Evolutionary conservation across 768 basidiomycete genomes (phyloP).

Genomic region (Dioszegia hungarica): DNA sequence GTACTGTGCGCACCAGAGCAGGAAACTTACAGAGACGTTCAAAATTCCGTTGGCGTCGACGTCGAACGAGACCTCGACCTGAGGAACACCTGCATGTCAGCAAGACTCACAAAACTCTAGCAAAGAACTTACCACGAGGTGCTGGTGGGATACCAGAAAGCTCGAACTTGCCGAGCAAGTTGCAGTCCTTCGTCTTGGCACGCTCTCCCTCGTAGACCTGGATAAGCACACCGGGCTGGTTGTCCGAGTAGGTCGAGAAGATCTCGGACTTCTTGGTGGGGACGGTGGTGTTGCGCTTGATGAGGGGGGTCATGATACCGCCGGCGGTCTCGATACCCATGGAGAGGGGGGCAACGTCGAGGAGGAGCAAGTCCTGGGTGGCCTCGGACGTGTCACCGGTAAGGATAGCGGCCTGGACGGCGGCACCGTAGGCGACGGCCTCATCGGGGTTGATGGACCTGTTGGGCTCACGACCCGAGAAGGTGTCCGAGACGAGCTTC

Average conservation of each 20-base stretch:
- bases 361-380: conserved; percentile 83
- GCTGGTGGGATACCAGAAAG: conserved; percentile 54
- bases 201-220: conserved; percentile 98
- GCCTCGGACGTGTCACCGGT: conserved; percentile 92
- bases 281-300: conserved; percentile 92
- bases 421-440: conserved; percentile 97
- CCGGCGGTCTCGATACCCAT: conserved; percentile 99
- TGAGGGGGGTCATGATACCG: conserved; percentile 96
- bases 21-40: conserved; percentile 38
- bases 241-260: conserved; percentile 91
- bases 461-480: conserved; percentile 92
- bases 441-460: conserved; percentile 97
- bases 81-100: conserved; percentile 53
- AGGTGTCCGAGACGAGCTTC: conserved; percentile 95
- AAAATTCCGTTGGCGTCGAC: conserved; percentile 69
- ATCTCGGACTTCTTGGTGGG: conserved; percentile 96
- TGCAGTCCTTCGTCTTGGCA: conserved; percentile 96
- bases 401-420: conserved; percentile 96
- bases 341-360: conserved; percentile 93
- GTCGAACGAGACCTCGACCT: conserved; percentile 55
- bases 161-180: conserved; percentile 88
- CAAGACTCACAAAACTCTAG: no score
- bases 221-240: conserved; percentile 92
- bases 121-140: no score
- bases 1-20: no score